These are phyloP conservation scores for Pinus taeda DNA, from an alignment of 75 land plant genomes.

Conservation along the genomic window DNA sequence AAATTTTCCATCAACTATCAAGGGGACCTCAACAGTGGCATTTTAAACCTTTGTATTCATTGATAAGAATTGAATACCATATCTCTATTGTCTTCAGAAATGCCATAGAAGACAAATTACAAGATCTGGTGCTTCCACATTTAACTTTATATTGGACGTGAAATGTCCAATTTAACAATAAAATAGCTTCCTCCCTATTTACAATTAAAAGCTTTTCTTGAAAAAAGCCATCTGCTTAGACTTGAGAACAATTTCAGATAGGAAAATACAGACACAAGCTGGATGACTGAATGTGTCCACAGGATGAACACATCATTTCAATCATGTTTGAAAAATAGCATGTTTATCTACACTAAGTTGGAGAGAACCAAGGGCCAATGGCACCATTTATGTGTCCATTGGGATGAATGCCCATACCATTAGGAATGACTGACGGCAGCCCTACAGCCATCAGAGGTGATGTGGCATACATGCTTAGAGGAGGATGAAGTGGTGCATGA, in stretches of 20 bases:
- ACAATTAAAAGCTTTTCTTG: constrained; percentile 9
- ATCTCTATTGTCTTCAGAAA: not conserved
- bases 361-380: constrained; percentile 81
- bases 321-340: not conserved
- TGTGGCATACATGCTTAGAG: constrained; percentile 49
- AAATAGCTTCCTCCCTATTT: not conserved
- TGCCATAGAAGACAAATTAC: constrained; percentile 3
- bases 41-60: not conserved
- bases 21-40: too few relatives aligned
- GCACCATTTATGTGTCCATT: constrained; percentile 86
- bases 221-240: not conserved
- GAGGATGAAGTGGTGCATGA: constrained; percentile 47
- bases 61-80: not conserved
- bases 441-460: constrained; percentile 62
- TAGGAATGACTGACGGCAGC: constrained; percentile 58
- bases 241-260: constrained; percentile 6
- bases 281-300: not conserved
- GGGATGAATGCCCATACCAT: constrained; percentile 66
- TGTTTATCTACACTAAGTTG: constrained; percentile 20
- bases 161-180: not conserved
- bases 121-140: not conserved
- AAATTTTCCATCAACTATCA: too few relatives aligned
- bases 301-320: not conserved
- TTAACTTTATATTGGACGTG: not conserved
- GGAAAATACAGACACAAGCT: not conserved